Evolutionary conservation across 495 filamentous ascomycete species (phyloP).

Genomic region (Penicillium taxi): DNA sequence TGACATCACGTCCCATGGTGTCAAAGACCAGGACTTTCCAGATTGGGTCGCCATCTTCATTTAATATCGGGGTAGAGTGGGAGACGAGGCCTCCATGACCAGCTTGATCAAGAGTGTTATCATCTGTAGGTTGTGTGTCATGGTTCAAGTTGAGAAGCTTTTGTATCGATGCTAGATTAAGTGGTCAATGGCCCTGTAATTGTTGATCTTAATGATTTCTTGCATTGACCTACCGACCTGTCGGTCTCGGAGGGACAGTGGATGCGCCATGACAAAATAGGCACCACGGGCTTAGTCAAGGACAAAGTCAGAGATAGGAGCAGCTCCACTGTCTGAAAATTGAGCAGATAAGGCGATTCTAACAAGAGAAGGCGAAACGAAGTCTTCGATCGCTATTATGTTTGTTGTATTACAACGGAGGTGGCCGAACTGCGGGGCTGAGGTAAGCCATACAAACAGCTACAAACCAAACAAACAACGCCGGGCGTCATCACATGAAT

Average conservation of each 20-base stretch:
- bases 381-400: slow-evolving; percentile 14
- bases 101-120: slow-evolving; percentile 46
- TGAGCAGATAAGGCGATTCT: not conserved
- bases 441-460: slow-evolving; percentile 11
- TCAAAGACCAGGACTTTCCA: slow-evolving; percentile 69
- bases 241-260: slow-evolving; percentile 81
- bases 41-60: slow-evolving; percentile 76
- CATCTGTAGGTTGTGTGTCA: slow-evolving; percentile 45
- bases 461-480: slow-evolving; percentile 16
- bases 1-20: slow-evolving; percentile 62
- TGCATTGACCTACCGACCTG: slow-evolving; percentile 74
- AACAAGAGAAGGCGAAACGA: not conserved
- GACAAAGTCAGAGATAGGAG: slow-evolving; percentile 9
- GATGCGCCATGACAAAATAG: slow-evolving; percentile 55
- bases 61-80: slow-evolving; percentile 70
- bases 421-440: slow-evolving; percentile 8
- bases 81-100: slow-evolving; percentile 53
- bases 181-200: slow-evolving; percentile 20
- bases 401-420: too few species aligned
- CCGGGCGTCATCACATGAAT: slow-evolving; percentile 12
- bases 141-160: slow-evolving; percentile 95
- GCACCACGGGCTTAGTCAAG: slow-evolving; percentile 7
- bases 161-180: slow-evolving; percentile 73
- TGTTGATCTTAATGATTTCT: not conserved
- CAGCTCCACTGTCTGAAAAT: slow-evolving; percentile 17